These are phyloP conservation scores for Furcasterigmium sp. DNA, from an alignment of 2,329 filamentous ascomycete species.

Conservation along the genomic window DNA sequence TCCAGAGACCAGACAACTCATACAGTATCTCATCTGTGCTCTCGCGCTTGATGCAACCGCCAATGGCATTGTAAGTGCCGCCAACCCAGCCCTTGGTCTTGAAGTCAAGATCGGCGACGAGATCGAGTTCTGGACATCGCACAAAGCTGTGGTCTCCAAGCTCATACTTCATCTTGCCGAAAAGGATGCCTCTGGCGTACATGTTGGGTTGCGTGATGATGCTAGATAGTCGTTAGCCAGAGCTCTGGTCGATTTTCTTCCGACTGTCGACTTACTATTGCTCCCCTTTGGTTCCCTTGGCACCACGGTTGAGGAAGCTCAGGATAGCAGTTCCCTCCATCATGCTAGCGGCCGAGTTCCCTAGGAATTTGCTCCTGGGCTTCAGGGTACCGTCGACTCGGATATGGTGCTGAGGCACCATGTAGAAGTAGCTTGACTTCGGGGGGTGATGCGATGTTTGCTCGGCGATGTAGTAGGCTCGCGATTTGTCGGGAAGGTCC, in stretches of 20 bases:
- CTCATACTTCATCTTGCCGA: conserved; percentile 99
- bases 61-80: conserved; percentile 94
- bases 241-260: not conserved
- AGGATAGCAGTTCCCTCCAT: conserved; percentile 96
- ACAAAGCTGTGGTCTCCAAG: conserved; percentile 94
- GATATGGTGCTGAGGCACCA: conserved; percentile 89
- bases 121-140: conserved; percentile 78
- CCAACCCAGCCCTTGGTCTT: conserved; percentile 98
- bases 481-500: conserved; percentile 80
- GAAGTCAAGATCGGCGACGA: conserved; percentile 92
- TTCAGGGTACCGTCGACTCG: conserved; percentile 94
- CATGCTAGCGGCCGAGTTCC: conserved; percentile 94
- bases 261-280: conserved; percentile 80
- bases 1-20: conserved; percentile 90
- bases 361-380: conserved; percentile 88
- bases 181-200: conserved; percentile 94
- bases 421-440: conserved; percentile 99
- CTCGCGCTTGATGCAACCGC: conserved; percentile 83
- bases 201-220: conserved; percentile 97
- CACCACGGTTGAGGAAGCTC: conserved; percentile 72
- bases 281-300: conserved; percentile 63
- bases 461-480: conserved; percentile 93
- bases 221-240: conserved; percentile 36
- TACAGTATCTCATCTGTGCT: conserved; percentile 82
- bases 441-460: conserved; percentile 98